Conservation (phyloP, 257 asterid species). For the Forsythia suspensa region DNA sequence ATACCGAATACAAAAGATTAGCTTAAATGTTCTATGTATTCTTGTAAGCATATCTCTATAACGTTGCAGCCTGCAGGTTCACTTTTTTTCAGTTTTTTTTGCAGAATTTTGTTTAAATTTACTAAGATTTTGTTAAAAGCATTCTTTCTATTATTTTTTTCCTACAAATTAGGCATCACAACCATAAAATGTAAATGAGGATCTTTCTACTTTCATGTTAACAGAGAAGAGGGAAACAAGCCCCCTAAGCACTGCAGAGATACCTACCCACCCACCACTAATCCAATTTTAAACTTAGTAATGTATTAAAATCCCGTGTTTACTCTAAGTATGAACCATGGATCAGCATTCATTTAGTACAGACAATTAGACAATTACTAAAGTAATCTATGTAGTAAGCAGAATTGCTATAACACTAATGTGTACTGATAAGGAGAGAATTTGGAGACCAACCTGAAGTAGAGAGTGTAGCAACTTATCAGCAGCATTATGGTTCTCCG, state of each 20-base stretch:
- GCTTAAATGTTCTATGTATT: background rate
- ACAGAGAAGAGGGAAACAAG: background rate
- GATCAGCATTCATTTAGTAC: background rate
- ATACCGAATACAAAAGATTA: background rate
- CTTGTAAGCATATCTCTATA: background rate
- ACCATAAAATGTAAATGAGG: background rate
- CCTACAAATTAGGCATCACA: background rate
- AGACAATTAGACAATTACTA: background rate
- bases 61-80: background rate
- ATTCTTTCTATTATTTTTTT: no score
- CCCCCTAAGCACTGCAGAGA: background rate
- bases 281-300: no score
- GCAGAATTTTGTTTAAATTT: background rate
- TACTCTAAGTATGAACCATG: background rate
- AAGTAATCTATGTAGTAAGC: no score
- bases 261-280: background rate
- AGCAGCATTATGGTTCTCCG: conserved; percentile 11
- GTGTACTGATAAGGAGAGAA: background rate
- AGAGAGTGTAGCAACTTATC: conserved; percentile 11
- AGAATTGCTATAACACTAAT: background rate
- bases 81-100: background rate
- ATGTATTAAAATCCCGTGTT: background rate
- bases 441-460: conserved; percentile 15
- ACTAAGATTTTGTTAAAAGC: no score
- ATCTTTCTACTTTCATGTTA: background rate